phyloP scores from a whole-genome alignment of 345 rosid species.

The Populus davidiana region DNA sequence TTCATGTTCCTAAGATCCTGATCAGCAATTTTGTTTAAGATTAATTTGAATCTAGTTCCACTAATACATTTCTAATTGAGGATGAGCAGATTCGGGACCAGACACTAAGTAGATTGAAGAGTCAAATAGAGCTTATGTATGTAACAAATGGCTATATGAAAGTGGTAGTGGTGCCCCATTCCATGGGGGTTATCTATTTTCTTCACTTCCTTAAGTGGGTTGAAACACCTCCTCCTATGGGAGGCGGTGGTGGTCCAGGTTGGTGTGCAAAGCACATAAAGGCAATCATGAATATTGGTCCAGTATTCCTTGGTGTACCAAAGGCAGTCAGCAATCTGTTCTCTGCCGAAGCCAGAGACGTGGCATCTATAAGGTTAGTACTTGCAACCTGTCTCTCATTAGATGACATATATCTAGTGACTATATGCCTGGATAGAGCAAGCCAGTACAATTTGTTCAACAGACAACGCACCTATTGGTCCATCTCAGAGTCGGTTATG shows the following conservation, averaged over 20 bases:
- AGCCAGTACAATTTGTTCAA: no score
- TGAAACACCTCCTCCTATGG: conserved; percentile 54
- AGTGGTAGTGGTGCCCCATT: conserved; percentile 83
- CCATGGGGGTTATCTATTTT: conserved; percentile 70
- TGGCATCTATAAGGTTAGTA: conserved; percentile 52
- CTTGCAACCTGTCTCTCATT: not conserved
- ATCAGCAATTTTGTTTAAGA: not conserved
- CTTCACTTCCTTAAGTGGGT: conserved; percentile 89
- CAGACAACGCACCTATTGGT: not conserved
- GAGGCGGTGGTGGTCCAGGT: conserved; percentile 61
- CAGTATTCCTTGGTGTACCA: conserved; percentile 66
- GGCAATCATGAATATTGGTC: conserved; percentile 63
- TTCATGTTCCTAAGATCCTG: not conserved
- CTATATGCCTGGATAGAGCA: no score
- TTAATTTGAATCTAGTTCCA: conserved; percentile 10
- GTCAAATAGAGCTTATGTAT: conserved; percentile 68
- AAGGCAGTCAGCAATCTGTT: conserved; percentile 54
- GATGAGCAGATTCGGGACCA: conserved; percentile 60
- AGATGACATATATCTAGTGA: not conserved
- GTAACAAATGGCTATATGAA: conserved; percentile 53
- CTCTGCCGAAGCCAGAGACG: conserved; percentile 57
- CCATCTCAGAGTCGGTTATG: no score
- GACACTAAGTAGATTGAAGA: conserved; percentile 71
- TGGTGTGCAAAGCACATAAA: conserved; percentile 74
- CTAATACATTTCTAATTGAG: conserved; percentile 25